Conservation (phyloP, 2,329 filamentous ascomycete species). For the Pyrenophora tritici-repentis region DNA sequence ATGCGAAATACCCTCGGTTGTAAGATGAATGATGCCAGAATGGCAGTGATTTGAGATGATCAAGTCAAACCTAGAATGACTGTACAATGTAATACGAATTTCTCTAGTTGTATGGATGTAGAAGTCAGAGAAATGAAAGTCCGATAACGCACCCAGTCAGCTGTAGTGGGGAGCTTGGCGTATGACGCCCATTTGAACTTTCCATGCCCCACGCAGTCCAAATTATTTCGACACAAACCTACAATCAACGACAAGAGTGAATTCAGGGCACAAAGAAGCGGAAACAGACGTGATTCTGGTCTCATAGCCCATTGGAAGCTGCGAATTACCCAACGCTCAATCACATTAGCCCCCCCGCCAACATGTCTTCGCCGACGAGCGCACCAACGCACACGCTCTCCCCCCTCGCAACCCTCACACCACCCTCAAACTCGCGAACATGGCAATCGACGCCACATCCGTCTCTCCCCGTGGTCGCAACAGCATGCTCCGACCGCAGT, state of each 20-base stretch:
- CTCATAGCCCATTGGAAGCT: background rate
- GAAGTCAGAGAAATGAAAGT: background rate
- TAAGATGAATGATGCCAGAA: background rate
- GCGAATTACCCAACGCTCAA: background rate
- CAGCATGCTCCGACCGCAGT: slow-evolving; percentile 81
- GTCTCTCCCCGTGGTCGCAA: slow-evolving; percentile 83
- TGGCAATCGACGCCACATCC: slow-evolving; percentile 89
- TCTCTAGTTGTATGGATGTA: background rate
- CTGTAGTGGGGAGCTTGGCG: slow-evolving; percentile 22
- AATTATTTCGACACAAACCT: background rate
- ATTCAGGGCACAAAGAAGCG: background rate
- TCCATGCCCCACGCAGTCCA: slow-evolving; percentile 12
- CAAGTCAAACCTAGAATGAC: background rate
- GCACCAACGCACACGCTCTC: slow-evolving; percentile 36
- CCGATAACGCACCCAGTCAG: slow-evolving; percentile 17
- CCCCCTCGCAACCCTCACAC: slow-evolving; percentile 58
- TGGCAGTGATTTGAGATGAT: too few relatives aligned
- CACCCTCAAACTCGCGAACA: slow-evolving; percentile 65
- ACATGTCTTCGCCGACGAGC: slow-evolving; percentile 23
- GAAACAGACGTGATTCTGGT: background rate
- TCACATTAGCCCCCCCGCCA: slow-evolving; percentile 15
- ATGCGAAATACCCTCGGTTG: background rate
- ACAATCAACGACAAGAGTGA: background rate
- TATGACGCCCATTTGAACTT: slow-evolving; percentile 32
- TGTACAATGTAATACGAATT: background rate